Evolutionary conservation across 2,329 filamentous ascomycete genomes (phyloP).

Genomic region (Trichoderma koningii): DNA sequence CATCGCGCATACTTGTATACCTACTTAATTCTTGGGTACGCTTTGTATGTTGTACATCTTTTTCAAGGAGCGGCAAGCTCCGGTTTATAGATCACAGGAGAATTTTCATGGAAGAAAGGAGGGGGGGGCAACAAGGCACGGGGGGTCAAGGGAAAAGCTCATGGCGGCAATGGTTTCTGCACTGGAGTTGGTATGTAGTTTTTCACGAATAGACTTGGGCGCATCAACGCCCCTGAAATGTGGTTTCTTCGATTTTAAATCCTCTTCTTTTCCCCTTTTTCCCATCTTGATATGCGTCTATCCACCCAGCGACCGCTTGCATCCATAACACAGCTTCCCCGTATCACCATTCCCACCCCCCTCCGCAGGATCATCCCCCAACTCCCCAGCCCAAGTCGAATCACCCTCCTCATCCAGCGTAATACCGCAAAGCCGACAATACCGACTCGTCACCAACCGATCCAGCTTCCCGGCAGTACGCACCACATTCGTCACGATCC

Average conservation of each 20-base stretch:
- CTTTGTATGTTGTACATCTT: conserved; percentile 19
- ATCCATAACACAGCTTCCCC: conserved; percentile 68
- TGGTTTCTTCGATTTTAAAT: neutral
- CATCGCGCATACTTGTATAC: conserved; percentile 5
- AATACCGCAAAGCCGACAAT: conserved; percentile 70
- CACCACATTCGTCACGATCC: conserved; percentile 93
- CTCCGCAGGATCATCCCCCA: conserved; percentile 48
- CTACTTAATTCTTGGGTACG: too few relatives aligned
- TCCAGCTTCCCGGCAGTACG: conserved; percentile 83
- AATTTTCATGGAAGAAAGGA: conserved; percentile 2
- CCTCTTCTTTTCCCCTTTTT: neutral
- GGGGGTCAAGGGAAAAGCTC: conserved; percentile 19
- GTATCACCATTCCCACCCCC: conserved; percentile 34
- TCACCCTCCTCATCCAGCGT: conserved; percentile 65
- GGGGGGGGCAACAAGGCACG: neutral
- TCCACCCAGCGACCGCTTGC: conserved; percentile 63
- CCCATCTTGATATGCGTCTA: conserved; percentile 36
- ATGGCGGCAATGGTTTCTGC: conserved; percentile 27
- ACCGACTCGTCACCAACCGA: conserved; percentile 44
- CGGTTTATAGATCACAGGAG: conserved; percentile 28
- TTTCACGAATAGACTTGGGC: conserved; percentile 23
- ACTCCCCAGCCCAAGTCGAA: conserved; percentile 63
- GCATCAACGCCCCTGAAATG: conserved; percentile 16
- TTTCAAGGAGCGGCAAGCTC: conserved; percentile 8
- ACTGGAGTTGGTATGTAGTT: conserved; percentile 29